Base-by-base conservation (phyloP, 208 protist genomes). In the Tritrichomonas foetus region DNA sequence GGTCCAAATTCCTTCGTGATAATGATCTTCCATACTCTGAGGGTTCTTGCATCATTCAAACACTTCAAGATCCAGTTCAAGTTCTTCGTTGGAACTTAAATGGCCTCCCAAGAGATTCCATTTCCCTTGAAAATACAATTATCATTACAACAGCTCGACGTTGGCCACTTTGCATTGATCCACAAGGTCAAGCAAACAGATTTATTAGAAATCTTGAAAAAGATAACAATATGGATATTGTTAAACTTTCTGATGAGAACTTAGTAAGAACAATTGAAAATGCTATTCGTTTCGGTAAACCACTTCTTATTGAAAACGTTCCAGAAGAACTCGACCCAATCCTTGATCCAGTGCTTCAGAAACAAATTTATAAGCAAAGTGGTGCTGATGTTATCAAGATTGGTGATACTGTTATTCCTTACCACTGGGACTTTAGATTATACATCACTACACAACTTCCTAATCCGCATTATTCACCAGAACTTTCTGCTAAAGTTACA, bases 121-220 rank as follows among this genome's bases (percentile, higher is more conserved):
- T 99, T 66, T 99, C 98, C 2, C 96, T 98, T 27, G 98, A 99
- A 95, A 99, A 99, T 95, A 98, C 96, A 61, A 97, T 99, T 94
- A 98, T 99, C 72, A 96, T 99, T 75, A 95, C 96, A 33, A 96
- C 98, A 53, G 96, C 98, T 30, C 96, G 97, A 14, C 96, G 98
- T 41, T 99, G 98, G 98, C 98, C 98, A 93, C 97, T 99, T 27
- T 98, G 99, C 95, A 99, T 99, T 94, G 98, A 99, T 95, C 98
- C 98, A 13, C 98, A 99, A 96, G 96, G 95, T 61, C 95, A 97
- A 92, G 96, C 96, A 25, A 95, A 96, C 84, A 39, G 94, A 41
- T 97, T 95, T 84, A 98, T 99, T 94, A 98, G 98, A 47, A 96
- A 97, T 93, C 98, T 98, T 93, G 98, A 98, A 95, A 96, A 97